phyloP scores from a whole-genome alignment of 2,329 filamentous ascomycete species.

The Diaporthe vexans region DNA sequence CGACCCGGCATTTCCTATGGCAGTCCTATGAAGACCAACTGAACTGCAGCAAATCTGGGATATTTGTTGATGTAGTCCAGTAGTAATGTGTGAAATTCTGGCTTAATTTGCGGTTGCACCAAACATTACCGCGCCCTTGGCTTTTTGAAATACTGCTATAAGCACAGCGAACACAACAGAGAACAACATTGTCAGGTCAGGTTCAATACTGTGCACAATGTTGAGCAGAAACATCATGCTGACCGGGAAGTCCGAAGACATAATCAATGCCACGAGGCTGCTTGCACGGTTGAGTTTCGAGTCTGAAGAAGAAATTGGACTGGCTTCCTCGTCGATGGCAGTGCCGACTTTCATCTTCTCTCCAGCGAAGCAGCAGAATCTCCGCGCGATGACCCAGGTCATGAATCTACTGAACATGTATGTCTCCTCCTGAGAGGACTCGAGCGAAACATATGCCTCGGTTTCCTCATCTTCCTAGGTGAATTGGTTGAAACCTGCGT shows the following conservation, averaged over 20 bases:
- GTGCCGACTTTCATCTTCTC: not conserved
- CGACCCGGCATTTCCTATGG: not conserved
- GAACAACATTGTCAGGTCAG: not conserved
- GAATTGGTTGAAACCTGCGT: not conserved
- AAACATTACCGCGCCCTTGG: not conserved
- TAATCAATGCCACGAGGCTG: not conserved
- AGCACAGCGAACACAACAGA: not conserved
- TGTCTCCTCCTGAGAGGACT: not conserved
- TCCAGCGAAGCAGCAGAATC: not conserved
- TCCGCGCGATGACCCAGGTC: not conserved
- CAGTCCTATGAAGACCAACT: not conserved
- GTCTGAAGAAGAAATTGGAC: not conserved
- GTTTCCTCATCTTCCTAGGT: not conserved
- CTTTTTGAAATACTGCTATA: not conserved
- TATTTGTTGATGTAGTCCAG: not conserved
- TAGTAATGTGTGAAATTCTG: not conserved
- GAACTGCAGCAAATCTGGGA: not conserved
- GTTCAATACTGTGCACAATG: not conserved
- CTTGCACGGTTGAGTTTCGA: not conserved
- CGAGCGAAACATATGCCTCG: not conserved
- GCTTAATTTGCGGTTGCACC: not conserved
- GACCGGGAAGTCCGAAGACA: not conserved
- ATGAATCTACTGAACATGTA: constrained; percentile 1
- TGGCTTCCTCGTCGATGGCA: not conserved
- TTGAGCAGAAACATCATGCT: not conserved